Percentiles rank a stretch among this genome's conserved stretches.
Conservation (phyloP, 495 filamentous ascomycete genomes). For the Aspergillus olivimuriae region DNA sequence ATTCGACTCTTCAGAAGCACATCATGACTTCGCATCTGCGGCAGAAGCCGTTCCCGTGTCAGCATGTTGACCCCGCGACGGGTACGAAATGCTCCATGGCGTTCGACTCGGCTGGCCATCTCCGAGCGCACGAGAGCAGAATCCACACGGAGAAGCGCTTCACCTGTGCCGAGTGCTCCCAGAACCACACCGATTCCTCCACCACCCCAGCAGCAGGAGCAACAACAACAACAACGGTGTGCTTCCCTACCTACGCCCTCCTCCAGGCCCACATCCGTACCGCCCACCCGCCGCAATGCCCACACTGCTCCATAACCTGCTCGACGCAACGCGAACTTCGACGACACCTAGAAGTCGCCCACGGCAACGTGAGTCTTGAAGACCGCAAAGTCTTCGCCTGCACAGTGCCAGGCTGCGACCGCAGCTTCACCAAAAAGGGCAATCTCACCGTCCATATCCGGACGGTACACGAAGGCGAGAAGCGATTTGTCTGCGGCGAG, state of each 20-base stretch:
- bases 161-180: conserved; percentile 63
- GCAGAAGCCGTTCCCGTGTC: conserved; percentile 61
- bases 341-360: conserved; percentile 62
- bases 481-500: conserved; percentile 66
- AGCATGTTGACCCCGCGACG: conserved; percentile 47
- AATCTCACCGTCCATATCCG: conserved; percentile 77
- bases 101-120: conserved; percentile 62
- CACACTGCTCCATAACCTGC: conserved; percentile 61
- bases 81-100: conserved; percentile 55
- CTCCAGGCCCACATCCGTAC: conserved; percentile 65
- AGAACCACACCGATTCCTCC: conserved; percentile 12
- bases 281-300: conserved; percentile 68
- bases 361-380: conserved; percentile 54
- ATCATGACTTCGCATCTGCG: conserved; percentile 66
- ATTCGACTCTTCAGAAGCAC: conserved; percentile 78
- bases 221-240: conserved; percentile 23
- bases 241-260: conserved; percentile 64
- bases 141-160: conserved; percentile 64
- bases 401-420: conserved; percentile 55
- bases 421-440: conserved; percentile 67
- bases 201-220: background rate
- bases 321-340: conserved; percentile 54
- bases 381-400: conserved; percentile 60
- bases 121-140: conserved; percentile 64
- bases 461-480: conserved; percentile 62